These are phyloP conservation scores for Warburgia ugandensis DNA, from an alignment of 164 flowering plant genomes.

Conservation along the genomic window DNA sequence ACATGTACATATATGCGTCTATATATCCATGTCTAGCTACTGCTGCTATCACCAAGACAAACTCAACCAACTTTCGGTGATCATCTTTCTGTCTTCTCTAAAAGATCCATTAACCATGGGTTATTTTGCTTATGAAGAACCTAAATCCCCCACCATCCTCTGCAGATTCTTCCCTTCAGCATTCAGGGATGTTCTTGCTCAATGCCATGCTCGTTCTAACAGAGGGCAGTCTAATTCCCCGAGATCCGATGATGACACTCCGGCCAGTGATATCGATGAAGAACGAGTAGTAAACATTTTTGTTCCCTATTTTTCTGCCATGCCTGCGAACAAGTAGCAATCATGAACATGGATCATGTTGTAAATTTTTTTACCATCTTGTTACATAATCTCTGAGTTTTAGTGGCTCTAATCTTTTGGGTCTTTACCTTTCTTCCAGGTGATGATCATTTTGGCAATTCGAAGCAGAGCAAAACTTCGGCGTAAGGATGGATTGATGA, in stretches of 20 bases:
- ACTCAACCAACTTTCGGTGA: not conserved
- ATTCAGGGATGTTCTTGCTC: conserved; percentile 39
- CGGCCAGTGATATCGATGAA: conserved; percentile 30
- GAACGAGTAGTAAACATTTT: conserved; percentile 36
- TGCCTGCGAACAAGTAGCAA: too few relatives aligned
- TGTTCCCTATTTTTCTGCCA: not conserved
- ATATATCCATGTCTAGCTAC: not conserved
- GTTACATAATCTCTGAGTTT: not conserved
- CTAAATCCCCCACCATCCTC: not conserved
- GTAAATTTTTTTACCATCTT: not conserved
- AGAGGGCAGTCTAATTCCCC: conserved; percentile 19
- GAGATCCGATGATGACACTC: conserved; percentile 28
- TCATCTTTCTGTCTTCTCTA: not conserved
- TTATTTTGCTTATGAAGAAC: not conserved
- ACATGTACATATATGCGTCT: not conserved
- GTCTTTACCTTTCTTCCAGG: conserved; percentile 20
- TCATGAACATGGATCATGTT: too few relatives aligned
- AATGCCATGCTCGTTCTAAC: conserved; percentile 24
- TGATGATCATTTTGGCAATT: conserved; percentile 40
- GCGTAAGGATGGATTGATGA: conserved; percentile 22
- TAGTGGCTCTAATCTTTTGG: not conserved
- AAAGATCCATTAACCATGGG: conserved; percentile 1
- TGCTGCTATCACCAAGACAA: not conserved
- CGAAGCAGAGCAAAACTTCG: conserved; percentile 45
- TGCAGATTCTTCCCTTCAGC: conserved; percentile 30